A percentile compares a stretch with the other conserved stretches of the same genome.
These are phyloP conservation scores for Pseudomonodictys pantanalensis DNA, from an alignment of 495 filamentous ascomycete species.

Conservation along the genomic window DNA sequence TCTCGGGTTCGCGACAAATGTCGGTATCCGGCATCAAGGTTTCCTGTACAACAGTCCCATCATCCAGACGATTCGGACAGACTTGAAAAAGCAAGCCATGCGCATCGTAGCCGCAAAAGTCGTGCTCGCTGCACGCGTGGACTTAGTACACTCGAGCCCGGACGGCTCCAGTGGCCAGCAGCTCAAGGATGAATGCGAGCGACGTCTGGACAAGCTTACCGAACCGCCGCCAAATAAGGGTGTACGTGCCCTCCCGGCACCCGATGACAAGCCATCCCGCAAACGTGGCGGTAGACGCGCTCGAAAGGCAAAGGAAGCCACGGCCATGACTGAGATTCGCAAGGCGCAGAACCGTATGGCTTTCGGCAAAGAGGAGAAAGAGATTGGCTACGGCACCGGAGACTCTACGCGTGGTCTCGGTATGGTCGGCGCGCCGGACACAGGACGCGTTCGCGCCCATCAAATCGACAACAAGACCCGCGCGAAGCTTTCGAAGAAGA, in stretches of 20 bases:
- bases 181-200: slow-evolving; percentile 76
- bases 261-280: slow-evolving; percentile 89
- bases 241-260: slow-evolving; percentile 81
- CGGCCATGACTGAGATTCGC: slow-evolving; percentile 93
- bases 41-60: slow-evolving; percentile 90
- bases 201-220: slow-evolving; percentile 88
- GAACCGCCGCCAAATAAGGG: slow-evolving; percentile 93
- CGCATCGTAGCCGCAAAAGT: slow-evolving; percentile 93
- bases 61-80: slow-evolving; percentile 74
- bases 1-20: slow-evolving; percentile 88
- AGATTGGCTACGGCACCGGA: slow-evolving; percentile 86
- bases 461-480: slow-evolving; percentile 92
- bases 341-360: slow-evolving; percentile 96
- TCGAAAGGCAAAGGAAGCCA: slow-evolving; percentile 93
- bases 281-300: slow-evolving; percentile 92
- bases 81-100: slow-evolving; percentile 91
- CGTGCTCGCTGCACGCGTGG: slow-evolving; percentile 83
- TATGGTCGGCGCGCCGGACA: slow-evolving; percentile 88
- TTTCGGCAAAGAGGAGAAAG: slow-evolving; percentile 93
- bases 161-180: slow-evolving; percentile 82
- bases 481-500: slow-evolving; percentile 89
- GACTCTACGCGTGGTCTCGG: slow-evolving; percentile 85
- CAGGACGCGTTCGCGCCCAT: slow-evolving; percentile 77
- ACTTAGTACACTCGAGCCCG: slow-evolving; percentile 76
- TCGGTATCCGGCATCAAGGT: slow-evolving; percentile 86